Evolutionary conservation across 2,329 filamentous ascomycete species (phyloP).

Genomic region (Phyllosticta citriasiana): DNA sequence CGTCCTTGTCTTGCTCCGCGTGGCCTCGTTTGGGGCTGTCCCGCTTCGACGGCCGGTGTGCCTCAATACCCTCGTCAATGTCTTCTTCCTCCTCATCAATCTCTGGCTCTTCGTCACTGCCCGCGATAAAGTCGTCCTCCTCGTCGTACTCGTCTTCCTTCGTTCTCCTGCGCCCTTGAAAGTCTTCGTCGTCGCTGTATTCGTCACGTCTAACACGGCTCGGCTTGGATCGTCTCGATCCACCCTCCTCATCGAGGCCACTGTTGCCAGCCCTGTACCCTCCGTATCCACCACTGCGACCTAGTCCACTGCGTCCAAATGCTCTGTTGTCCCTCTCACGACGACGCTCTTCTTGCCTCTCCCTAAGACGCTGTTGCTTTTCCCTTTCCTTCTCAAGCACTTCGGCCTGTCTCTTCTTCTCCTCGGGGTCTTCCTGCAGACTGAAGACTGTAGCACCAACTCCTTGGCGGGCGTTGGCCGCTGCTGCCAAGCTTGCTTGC

Average conservation of each 20-base stretch:
- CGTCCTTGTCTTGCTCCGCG: slow-evolving; percentile 25
- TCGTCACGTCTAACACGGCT: slow-evolving; percentile 31
- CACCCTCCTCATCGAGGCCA: slow-evolving; percentile 57
- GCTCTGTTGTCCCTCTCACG: slow-evolving; percentile 46
- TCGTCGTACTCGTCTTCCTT: slow-evolving; percentile 68
- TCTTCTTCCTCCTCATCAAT: slow-evolving; percentile 47
- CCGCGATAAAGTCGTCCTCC: slow-evolving; percentile 69
- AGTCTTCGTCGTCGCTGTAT: slow-evolving; percentile 66
- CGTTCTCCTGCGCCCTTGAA: slow-evolving; percentile 53
- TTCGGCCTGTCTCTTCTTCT: slow-evolving; percentile 64
- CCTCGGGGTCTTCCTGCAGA: slow-evolving; percentile 63
- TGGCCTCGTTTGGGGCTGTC: slow-evolving; percentile 31
- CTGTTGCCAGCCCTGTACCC: slow-evolving; percentile 47
- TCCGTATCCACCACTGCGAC: slow-evolving; percentile 41
- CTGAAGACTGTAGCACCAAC: slow-evolving; percentile 49
- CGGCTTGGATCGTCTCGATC: slow-evolving; percentile 21
- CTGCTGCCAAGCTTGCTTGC: slow-evolving; percentile 56
- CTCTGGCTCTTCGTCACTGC: slow-evolving; percentile 61
- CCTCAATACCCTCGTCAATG: slow-evolving; percentile 31
- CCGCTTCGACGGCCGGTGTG: slow-evolving; percentile 28
- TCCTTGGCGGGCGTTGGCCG: slow-evolving; percentile 43
- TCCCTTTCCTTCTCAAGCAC: slow-evolving; percentile 63
- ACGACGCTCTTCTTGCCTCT: slow-evolving; percentile 38
- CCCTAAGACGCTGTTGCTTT: slow-evolving; percentile 36
- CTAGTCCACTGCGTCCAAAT: slow-evolving; percentile 40